These are phyloP conservation scores for Colletotrichum sp. DNA, from an alignment of 2,329 filamentous ascomycete species.

Conservation along the genomic window DNA sequence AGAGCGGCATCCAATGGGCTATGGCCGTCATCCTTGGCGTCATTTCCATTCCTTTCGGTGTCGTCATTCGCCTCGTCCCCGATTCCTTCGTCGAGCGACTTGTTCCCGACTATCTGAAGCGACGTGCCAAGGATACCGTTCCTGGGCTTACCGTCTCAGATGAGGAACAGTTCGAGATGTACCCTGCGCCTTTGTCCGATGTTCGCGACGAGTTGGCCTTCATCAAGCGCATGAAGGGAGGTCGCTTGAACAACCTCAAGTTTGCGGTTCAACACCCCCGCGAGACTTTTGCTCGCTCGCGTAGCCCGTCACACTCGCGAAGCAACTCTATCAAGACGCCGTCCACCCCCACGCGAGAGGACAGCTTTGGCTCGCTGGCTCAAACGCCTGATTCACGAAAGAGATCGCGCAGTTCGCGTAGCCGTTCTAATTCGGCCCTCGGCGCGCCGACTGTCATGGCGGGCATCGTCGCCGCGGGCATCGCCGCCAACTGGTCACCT, in stretches of 20 bases:
- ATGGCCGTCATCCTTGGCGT: constrained; percentile 84
- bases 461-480: constrained; percentile 79
- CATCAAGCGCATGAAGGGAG: constrained; percentile 80
- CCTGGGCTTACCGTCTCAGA: constrained; percentile 68
- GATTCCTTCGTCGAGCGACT: constrained; percentile 67
- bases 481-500: constrained; percentile 79
- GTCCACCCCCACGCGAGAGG: constrained; percentile 65
- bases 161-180: constrained; percentile 68
- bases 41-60: constrained; percentile 84
- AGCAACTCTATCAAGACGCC: constrained; percentile 68
- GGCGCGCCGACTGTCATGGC: constrained; percentile 81
- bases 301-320: constrained; percentile 68
- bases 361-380: constrained; percentile 53
- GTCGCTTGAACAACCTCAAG: constrained; percentile 80
- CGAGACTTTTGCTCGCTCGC: constrained; percentile 68
- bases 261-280: constrained; percentile 79
- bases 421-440: constrained; percentile 72
- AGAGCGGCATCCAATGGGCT: constrained; percentile 83
- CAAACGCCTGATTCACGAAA: constrained; percentile 66
- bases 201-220: constrained; percentile 83
- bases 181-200: constrained; percentile 75
- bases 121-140: constrained; percentile 45
- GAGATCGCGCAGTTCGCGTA: constrained; percentile 71
- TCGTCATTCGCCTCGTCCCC: constrained; percentile 82
- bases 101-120: constrained; percentile 59